Percentiles rank a stretch among this genome's conserved stretches.
phyloP scores from a whole-genome alignment of 2,329 filamentous ascomycete species.

The Arthrobotrys sinensis region DNA sequence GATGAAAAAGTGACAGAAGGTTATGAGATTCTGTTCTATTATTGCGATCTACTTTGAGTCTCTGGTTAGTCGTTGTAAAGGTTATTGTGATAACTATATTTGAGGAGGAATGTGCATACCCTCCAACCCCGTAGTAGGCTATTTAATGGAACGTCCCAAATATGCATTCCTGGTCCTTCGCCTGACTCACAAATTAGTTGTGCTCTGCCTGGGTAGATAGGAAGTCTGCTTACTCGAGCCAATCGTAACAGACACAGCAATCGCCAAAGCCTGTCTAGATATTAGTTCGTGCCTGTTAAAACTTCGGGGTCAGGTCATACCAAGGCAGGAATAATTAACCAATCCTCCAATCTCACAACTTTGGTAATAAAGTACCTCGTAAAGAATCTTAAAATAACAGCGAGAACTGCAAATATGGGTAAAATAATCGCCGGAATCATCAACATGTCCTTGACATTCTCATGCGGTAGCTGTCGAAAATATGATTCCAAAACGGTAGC shows the following conservation, averaged over 20 bases:
- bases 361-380: conserved; percentile 53
- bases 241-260: conserved; percentile 25
- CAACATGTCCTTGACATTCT: conserved; percentile 21
- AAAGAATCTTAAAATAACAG: conserved; percentile 45
- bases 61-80: background rate
- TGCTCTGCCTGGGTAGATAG: background rate
- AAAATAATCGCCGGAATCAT: conserved; percentile 39
- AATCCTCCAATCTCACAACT: conserved; percentile 48
- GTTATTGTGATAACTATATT: background rate
- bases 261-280: conserved; percentile 27
- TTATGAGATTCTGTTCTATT: conserved; percentile 45
- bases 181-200: conserved; percentile 6
- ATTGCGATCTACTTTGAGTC: conserved; percentile 12
- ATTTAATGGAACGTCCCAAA: conserved; percentile 47
- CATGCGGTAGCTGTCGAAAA: conserved; percentile 39
- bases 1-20: conserved; percentile 56
- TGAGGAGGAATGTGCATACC: conserved; percentile 15
- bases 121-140: conserved; percentile 14
- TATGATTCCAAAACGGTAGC: conserved; percentile 19
- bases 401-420: conserved; percentile 14
- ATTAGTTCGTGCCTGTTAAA: background rate
- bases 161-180: conserved; percentile 28
- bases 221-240: conserved; percentile 2
- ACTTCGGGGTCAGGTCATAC: conserved; percentile 7
- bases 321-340: conserved; percentile 49